phyloP scores from a whole-genome alignment of 345 rosid genomes.

The Populus tremula region DNA sequence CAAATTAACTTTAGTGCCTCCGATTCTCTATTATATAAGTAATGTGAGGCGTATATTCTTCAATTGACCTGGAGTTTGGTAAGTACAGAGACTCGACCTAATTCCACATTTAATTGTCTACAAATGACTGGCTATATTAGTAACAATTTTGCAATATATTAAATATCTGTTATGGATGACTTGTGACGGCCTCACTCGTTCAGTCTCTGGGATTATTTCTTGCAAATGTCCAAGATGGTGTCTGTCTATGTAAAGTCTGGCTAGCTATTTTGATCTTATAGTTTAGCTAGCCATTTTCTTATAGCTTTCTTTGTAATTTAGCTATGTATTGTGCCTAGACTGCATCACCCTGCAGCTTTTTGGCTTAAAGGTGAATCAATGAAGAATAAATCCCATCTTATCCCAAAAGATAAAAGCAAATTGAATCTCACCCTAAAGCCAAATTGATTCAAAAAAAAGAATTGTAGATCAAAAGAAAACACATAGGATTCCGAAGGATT shows the following conservation, averaged over 20 bases:
- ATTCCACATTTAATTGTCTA: background rate
- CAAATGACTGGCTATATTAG: background rate
- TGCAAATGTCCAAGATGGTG: background rate
- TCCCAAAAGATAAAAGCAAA: conserved; percentile 35
- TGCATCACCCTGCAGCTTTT: conserved; percentile 1
- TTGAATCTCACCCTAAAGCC: conserved; percentile 52
- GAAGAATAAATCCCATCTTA: conserved; percentile 48
- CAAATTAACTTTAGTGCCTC: background rate
- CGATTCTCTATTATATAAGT: background rate
- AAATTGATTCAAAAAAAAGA: conserved; percentile 28
- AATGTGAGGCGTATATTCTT: background rate
- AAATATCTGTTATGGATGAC: background rate
- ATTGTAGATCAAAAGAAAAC: conserved; percentile 26
- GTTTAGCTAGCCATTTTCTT: background rate
- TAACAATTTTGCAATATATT: background rate
- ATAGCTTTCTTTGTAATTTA: background rate
- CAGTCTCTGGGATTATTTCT: background rate
- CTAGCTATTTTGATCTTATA: too few relatives aligned
- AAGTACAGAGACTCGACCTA: background rate
- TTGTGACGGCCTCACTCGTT: background rate
- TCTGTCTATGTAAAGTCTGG: too few relatives aligned
- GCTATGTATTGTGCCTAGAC: background rate
- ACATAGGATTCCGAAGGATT: conserved; percentile 48
- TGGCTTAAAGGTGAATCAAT: conserved; percentile 35
- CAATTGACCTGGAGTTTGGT: background rate